Evolutionary conservation across 2,329 filamentous ascomycete species (phyloP), one percentile per base, ranked within the genome.

Genomic region (Pseudogymnoascus sp.): DNA sequence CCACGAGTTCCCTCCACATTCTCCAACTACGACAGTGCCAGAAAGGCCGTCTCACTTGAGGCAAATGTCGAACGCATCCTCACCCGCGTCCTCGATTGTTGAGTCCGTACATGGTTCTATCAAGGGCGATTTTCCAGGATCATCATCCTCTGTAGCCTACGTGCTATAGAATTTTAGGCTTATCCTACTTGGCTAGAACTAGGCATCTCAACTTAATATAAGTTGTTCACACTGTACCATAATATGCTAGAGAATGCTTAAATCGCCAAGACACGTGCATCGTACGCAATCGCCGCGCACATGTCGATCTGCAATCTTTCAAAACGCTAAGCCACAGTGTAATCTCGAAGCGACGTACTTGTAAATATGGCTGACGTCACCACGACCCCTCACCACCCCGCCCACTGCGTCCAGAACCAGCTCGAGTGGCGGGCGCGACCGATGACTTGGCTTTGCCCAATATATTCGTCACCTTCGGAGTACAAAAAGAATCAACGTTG

Each of bases 51-150:
- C 89, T 1, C 88, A 92, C 72, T 79, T 95, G 16, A 85, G 91
- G 23, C 89, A 96, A 69, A 87, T 95, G 75, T 96, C 91, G 66
- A 96, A 89, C 69, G 89, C 91, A 1, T 96, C 93, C 0, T 96
- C 92, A 0, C 84, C 89, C 0, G 86, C 87, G 7, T 96, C 92
- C 0, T 96, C 91, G 0, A 79, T 88, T 11, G 80, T 85, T 0
- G 91, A 93, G 60, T 90, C 88, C 34, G 78, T 81, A 1, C 78
- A 80, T 1, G 83, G 79, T 31, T 87, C 70, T 53, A 62, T 68
- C 63, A 71, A 68, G 14, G 69, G 72, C 61, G 70, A 70, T 40
- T 72, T 72, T 25, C 69, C 73, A 36, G 76, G 76, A 6, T 77
- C 76, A n/a, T 71, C 72, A 5, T 79, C 78, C n/a, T 78, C 76